Percentiles rank a stretch among this genome's conserved stretches.
Conservation (phyloP, 2,329 filamentous ascomycete species). For the Aureobasidium sp. region DNA sequence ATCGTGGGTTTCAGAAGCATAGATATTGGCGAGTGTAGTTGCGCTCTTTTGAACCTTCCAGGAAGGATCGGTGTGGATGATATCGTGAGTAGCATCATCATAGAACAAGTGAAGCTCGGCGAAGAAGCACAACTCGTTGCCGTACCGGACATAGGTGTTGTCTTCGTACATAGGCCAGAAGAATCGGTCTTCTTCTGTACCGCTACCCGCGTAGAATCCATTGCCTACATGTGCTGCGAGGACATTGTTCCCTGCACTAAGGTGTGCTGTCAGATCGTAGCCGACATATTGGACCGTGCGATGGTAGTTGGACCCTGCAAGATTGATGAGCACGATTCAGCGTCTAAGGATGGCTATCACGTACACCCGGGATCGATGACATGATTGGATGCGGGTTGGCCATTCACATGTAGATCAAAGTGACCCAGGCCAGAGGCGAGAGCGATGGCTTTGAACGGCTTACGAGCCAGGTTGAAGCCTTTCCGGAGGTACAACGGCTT, state of each 20-base stretch:
- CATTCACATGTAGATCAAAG: slow-evolving; percentile 44
- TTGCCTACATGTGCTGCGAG: slow-evolving; percentile 47
- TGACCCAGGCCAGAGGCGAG: slow-evolving; percentile 46
- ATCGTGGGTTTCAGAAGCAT: slow-evolving; percentile 46
- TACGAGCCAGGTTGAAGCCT: slow-evolving; percentile 32
- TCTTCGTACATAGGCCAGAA: slow-evolving; percentile 51
- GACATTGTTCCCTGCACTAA: slow-evolving; percentile 38
- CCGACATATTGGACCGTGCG: slow-evolving; percentile 47
- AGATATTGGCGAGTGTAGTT: slow-evolving; percentile 45
- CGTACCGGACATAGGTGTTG: slow-evolving; percentile 44
- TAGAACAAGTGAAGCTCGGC: slow-evolving; percentile 44
- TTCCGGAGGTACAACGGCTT: slow-evolving; percentile 47
- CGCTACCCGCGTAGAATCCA: slow-evolving; percentile 49
- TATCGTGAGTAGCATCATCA: slow-evolving; percentile 40
- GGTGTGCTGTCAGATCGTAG: slow-evolving; percentile 45
- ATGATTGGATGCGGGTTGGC: slow-evolving; percentile 38
- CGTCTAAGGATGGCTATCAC: background rate
- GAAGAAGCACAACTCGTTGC: slow-evolving; percentile 48
- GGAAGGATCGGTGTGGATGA: slow-evolving; percentile 41
- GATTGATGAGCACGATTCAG: background rate
- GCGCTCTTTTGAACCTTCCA: slow-evolving; percentile 45
- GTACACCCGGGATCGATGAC: slow-evolving; percentile 45
- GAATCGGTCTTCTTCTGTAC: slow-evolving; percentile 45
- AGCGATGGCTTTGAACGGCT: slow-evolving; percentile 38
- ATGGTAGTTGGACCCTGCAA: slow-evolving; percentile 37